Percentiles rank a stretch among this genome's conserved stretches.
These are phyloP conservation scores for Hyaloscypha variabilis DNA, from an alignment of 495 filamentous ascomycete genomes.

Conservation along the genomic window DNA sequence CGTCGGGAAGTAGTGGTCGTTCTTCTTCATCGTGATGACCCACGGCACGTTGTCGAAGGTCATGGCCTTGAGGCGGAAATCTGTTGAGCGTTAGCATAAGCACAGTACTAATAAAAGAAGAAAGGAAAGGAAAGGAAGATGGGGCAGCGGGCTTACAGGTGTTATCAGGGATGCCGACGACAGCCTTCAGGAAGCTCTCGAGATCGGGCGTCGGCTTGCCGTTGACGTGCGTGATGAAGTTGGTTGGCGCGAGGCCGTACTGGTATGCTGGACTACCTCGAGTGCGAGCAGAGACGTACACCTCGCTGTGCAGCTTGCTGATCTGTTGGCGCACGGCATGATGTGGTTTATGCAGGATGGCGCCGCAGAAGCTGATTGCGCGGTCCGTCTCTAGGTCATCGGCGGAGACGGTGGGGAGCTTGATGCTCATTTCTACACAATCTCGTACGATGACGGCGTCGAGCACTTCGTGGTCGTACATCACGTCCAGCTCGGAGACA, in stretches of 20 bases:
- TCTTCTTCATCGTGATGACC: conserved; percentile 99
- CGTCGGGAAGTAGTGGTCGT: conserved; percentile 97
- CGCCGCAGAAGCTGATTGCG: conserved; percentile 93
- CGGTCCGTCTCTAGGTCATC: conserved; percentile 90
- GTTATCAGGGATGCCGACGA: conserved; percentile 89
- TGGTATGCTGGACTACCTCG: conserved; percentile 87
- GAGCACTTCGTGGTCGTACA: conserved; percentile 87
- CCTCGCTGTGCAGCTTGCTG: conserved; percentile 89
- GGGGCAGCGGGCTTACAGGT: conserved; percentile 73
- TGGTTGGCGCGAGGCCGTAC: conserved; percentile 92
- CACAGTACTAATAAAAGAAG: conserved; percentile 23
- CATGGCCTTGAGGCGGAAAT: conserved; percentile 91
- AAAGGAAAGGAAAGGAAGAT: conserved; percentile 4
- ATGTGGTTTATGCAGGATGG: conserved; percentile 89
- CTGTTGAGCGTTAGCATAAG: conserved; percentile 36
- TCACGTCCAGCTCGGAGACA: conserved; percentile 89
- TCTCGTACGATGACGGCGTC: conserved; percentile 88
- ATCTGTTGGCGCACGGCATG: conserved; percentile 98
- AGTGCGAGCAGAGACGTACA: conserved; percentile 90
- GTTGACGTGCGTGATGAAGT: conserved; percentile 97
- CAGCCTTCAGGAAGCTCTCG: conserved; percentile 74
- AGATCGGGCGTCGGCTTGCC: conserved; percentile 81
- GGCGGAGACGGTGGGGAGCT: conserved; percentile 84
- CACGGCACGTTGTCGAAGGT: conserved; percentile 98
- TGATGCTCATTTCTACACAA: conserved; percentile 74